These are phyloP conservation scores for Pinguiococcus pyrenoidosus DNA, from an alignment of 108 stramenopile genomes.

Conservation along the genomic window DNA sequence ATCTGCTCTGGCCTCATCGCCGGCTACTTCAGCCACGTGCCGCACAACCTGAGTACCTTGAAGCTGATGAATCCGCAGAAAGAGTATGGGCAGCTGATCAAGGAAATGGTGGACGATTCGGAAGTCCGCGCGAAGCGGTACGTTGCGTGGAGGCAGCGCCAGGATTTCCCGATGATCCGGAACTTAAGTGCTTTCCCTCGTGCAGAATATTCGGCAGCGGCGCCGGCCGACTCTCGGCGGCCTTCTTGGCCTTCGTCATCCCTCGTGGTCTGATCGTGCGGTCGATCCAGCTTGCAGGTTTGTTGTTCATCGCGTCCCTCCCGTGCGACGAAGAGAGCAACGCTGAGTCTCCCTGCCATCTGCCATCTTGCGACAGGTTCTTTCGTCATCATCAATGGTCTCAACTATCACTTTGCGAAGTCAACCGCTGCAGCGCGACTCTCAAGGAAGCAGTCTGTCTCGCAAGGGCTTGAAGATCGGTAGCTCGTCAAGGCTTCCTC, in stretches of 20 bases:
- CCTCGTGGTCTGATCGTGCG: constrained; percentile 7
- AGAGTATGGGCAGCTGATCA: constrained; percentile 32
- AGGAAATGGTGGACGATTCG: no score
- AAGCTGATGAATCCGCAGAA: constrained; percentile 44
- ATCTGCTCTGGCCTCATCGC: constrained; percentile 48
- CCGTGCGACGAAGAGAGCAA: constrained; percentile 59
- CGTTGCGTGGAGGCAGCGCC: no score
- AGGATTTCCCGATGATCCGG: constrained; percentile 3
- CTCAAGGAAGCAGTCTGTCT: no score
- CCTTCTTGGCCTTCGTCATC: not conserved
- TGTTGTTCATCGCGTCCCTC: constrained; percentile 38
- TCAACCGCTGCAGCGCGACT: no score
- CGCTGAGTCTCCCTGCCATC: no score
- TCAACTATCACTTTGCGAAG: no score
- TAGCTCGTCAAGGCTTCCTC: no score
- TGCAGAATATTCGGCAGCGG: constrained; percentile 3
- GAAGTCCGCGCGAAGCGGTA: no score
- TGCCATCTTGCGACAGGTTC: no score
- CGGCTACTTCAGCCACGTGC: constrained; percentile 56
- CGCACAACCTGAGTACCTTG: constrained; percentile 55
- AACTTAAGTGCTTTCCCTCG: constrained; percentile 5
- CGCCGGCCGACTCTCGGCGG: constrained; percentile 7
- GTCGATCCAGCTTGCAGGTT: constrained; percentile 13
- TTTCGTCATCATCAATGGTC: constrained; percentile 62
- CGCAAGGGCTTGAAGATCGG: no score